Percentiles rank a stretch among this genome's conserved stretches.
phyloP scores from a whole-genome alignment of 192 early-diverging fungal genomes.

The Haplosporangium gracile region DNA sequence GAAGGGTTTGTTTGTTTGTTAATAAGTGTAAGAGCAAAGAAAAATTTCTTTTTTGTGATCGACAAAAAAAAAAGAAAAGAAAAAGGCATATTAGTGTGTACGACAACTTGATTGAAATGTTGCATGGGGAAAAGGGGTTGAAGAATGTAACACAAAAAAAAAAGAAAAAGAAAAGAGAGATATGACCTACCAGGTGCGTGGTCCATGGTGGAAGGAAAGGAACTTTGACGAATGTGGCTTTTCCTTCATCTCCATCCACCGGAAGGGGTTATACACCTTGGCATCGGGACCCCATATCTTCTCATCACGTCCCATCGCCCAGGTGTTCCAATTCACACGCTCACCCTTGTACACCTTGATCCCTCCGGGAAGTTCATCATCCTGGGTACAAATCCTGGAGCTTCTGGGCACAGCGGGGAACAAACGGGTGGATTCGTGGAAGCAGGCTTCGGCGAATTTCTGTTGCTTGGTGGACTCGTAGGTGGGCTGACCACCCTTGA shows the following conservation, averaged over 20 bases:
- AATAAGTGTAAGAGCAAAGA: neutral
- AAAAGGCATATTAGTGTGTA: no score
- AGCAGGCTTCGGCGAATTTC: slow-evolving; percentile 55
- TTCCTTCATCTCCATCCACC: slow-evolving; percentile 63
- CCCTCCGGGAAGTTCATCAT: slow-evolving; percentile 74
- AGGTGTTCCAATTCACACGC: slow-evolving; percentile 60
- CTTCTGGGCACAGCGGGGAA: slow-evolving; percentile 74
- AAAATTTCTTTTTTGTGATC: neutral
- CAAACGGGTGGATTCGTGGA: slow-evolving; percentile 71
- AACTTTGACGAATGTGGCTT: slow-evolving; percentile 59
- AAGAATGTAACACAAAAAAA: neutral
- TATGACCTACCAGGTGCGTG: slow-evolving; percentile 52
- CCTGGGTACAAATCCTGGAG: slow-evolving; percentile 67
- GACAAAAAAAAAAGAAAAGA: neutral
- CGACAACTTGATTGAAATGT: neutral
- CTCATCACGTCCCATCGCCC: slow-evolving; percentile 63
- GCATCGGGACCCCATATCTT: slow-evolving; percentile 77
- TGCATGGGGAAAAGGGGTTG: neutral
- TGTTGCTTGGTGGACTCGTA: slow-evolving; percentile 49
- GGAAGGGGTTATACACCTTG: slow-evolving; percentile 70
- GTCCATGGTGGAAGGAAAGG: slow-evolving; percentile 69
- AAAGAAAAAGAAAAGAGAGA: neutral
- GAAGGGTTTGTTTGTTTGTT: neutral
- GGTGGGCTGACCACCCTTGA: slow-evolving; percentile 18
- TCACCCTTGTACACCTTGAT: slow-evolving; percentile 67